Conservation (phyloP, 768 basidiomycete genomes). For the Rhizopogon roseolus region DNA sequence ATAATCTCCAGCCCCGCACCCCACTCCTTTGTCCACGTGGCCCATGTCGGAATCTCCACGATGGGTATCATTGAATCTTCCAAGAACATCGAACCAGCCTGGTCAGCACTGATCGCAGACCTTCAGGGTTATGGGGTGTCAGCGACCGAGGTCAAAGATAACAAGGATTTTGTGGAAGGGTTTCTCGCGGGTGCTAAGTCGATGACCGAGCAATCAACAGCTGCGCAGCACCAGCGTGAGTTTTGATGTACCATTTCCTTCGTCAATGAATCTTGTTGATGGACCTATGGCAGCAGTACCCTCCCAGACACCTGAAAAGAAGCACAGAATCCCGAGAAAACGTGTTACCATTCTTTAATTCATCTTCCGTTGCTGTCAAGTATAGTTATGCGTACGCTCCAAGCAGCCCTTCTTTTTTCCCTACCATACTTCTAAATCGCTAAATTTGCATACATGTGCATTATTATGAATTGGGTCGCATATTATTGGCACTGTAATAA, state of each 20-base stretch:
- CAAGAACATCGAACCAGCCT: conserved; percentile 48
- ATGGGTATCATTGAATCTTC: conserved; percentile 49
- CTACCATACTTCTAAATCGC: conserved; percentile 1
- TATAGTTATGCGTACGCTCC: not conserved
- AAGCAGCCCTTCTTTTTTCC: not conserved
- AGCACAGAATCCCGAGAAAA: conserved; percentile 26
- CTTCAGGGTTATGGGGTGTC: conserved; percentile 36
- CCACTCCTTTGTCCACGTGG: conserved; percentile 61
- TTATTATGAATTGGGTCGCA: not conserved
- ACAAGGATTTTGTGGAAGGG: conserved; percentile 32
- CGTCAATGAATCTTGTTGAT: not conserved
- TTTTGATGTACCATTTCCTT: not conserved
- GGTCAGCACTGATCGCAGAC: conserved; percentile 43
- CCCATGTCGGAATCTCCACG: conserved; percentile 56
- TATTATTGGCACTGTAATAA: conserved; percentile 1
- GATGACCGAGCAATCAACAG: not conserved
- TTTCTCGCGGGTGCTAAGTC: conserved; percentile 13
- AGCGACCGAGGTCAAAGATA: conserved; percentile 23
- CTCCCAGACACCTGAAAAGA: conserved; percentile 16
- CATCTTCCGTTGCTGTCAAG: too few species aligned
- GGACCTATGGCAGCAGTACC: not conserved
- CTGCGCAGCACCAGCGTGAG: conserved; percentile 3
- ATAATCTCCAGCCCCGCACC: conserved; percentile 56
- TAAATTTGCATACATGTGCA: not conserved
- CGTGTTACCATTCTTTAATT: conserved; percentile 20